These are phyloP conservation scores for Ceratobasidium sp. DNA, from an alignment of 1,284 basidiomycete species.

Conservation along the genomic window DNA sequence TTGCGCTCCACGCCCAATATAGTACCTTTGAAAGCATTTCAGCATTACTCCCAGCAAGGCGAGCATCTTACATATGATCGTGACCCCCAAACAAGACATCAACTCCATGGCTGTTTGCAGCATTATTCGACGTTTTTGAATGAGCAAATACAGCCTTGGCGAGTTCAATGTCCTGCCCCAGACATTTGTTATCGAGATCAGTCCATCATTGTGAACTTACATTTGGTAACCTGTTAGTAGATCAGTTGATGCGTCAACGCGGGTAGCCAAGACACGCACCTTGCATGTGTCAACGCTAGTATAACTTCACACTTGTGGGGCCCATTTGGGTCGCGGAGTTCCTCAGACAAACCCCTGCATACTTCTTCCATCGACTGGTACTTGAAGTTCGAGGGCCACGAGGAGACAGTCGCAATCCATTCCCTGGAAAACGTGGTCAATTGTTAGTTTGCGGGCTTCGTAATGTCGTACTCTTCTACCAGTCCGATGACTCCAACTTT, in stretches of 20 bases:
- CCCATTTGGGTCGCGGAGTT: constrained; percentile 73
- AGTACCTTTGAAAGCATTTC: constrained; percentile 51
- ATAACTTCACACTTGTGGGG: constrained; percentile 76
- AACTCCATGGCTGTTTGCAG: constrained; percentile 69
- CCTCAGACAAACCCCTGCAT: constrained; percentile 67
- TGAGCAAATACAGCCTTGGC: constrained; percentile 61
- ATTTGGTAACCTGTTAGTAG: constrained; percentile 60
- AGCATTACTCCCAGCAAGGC: background rate
- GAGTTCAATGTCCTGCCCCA: constrained; percentile 65
- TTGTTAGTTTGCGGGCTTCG: background rate
- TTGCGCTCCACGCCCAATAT: constrained; percentile 75
- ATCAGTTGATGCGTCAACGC: background rate
- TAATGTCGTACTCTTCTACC: constrained; percentile 63
- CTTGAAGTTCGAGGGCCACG: constrained; percentile 77
- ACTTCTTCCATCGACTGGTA: constrained; percentile 73
- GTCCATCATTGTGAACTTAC: constrained; percentile 49
- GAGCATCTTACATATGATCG: constrained; percentile 69
- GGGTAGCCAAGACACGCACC: constrained; percentile 49
- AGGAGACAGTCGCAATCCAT: constrained; percentile 85
- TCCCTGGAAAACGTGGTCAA: constrained; percentile 55
- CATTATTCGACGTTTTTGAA: constrained; percentile 59
- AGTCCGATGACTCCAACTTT: constrained; percentile 82
- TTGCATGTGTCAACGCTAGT: constrained; percentile 81
- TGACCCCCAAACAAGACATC: constrained; percentile 90
- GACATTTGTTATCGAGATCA: background rate